Percentiles rank a stretch among this genome's conserved stretches.
Conservation (phyloP, 805 yeast genomes). For the Myxozyma melibiosi region DNA sequence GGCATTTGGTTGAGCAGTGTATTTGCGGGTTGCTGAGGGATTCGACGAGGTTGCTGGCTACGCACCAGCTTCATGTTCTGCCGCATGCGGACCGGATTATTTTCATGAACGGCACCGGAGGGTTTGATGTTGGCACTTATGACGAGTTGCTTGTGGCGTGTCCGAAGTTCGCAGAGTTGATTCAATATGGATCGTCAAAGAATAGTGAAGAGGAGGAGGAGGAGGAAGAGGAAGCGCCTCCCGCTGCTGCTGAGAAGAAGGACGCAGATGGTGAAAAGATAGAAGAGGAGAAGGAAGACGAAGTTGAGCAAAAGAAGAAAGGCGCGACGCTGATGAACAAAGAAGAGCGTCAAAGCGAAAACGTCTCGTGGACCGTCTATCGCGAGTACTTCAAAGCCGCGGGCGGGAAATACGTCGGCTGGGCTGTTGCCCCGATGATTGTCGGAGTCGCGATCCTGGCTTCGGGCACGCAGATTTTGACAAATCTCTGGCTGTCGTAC, state of each 20-base stretch:
- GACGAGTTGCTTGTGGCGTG: constrained; percentile 50
- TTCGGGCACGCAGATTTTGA: constrained; percentile 44
- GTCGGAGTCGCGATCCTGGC: constrained; percentile 55
- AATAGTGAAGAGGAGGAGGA: constrained; percentile 30
- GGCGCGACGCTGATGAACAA: constrained; percentile 39
- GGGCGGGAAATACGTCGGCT: constrained; percentile 50
- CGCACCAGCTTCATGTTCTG: constrained; percentile 78
- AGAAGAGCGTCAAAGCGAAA: constrained; percentile 19
- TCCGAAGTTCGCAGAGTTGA: constrained; percentile 50
- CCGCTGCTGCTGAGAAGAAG: too few species aligned
- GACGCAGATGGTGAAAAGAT: constrained; percentile 15
- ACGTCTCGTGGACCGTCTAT: constrained; percentile 11
- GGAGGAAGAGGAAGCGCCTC: constrained; percentile 36
- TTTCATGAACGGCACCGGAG: constrained; percentile 63
- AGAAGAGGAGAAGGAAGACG: constrained; percentile 17
- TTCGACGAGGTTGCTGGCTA: constrained; percentile 75
- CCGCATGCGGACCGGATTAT: constrained; percentile 69
- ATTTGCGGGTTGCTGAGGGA: constrained; percentile 57
- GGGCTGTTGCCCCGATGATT: constrained; percentile 41
- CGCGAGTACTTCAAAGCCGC: constrained; percentile 32
- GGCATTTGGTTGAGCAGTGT: constrained; percentile 71
- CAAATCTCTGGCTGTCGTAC: constrained; percentile 80
- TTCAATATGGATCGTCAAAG: constrained; percentile 32
- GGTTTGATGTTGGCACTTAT: constrained; percentile 58
- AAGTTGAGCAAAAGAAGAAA: constrained; percentile 34